phyloP scores from a whole-genome alignment of 495 filamentous ascomycete genomes.

The Lophium mytilinum region DNA sequence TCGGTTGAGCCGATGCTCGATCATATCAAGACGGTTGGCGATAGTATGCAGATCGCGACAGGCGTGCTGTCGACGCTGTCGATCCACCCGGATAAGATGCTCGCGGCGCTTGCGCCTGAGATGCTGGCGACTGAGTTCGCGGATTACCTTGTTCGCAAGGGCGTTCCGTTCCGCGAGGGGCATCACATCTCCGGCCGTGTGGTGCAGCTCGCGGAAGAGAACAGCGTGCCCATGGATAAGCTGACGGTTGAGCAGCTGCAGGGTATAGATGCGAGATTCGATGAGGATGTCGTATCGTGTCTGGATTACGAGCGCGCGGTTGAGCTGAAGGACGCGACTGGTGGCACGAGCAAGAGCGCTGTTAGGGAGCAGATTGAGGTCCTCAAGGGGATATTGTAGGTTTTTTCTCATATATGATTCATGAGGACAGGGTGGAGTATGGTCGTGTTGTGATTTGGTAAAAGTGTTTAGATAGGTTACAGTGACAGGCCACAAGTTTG shows the following conservation, averaged over 20 bases:
- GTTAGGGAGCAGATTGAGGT: constrained; percentile 74
- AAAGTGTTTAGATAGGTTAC: too few relatives aligned
- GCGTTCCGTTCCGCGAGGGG: constrained; percentile 72
- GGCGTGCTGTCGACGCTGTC: constrained; percentile 62
- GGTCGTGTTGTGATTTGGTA: too few relatives aligned
- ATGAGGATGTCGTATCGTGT: constrained; percentile 59
- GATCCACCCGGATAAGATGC: constrained; percentile 67
- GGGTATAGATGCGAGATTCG: constrained; percentile 67
- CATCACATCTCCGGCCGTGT: constrained; percentile 83
- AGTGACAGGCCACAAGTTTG: too few relatives aligned
- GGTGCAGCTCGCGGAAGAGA: constrained; percentile 67
- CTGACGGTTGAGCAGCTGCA: constrained; percentile 62
- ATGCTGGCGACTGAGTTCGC: constrained; percentile 61
- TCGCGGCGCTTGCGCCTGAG: constrained; percentile 60
- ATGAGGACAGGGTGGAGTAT: too few relatives aligned
- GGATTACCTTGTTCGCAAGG: constrained; percentile 86
- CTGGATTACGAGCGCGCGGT: constrained; percentile 86
- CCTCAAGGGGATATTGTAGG: constrained; percentile 45
- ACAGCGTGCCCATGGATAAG: constrained; percentile 65
- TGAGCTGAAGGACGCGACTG: constrained; percentile 71
- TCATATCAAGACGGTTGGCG: constrained; percentile 74
- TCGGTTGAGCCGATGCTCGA: constrained; percentile 82
- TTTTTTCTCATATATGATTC: too few relatives aligned
- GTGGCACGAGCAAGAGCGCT: constrained; percentile 68
- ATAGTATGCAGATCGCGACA: constrained; percentile 81